Percentiles rank a stretch among this genome's conserved stretches.
Evolutionary conservation across 495 filamentous ascomycete species (phyloP).

Genomic region (Penicillium pulvis): DNA sequence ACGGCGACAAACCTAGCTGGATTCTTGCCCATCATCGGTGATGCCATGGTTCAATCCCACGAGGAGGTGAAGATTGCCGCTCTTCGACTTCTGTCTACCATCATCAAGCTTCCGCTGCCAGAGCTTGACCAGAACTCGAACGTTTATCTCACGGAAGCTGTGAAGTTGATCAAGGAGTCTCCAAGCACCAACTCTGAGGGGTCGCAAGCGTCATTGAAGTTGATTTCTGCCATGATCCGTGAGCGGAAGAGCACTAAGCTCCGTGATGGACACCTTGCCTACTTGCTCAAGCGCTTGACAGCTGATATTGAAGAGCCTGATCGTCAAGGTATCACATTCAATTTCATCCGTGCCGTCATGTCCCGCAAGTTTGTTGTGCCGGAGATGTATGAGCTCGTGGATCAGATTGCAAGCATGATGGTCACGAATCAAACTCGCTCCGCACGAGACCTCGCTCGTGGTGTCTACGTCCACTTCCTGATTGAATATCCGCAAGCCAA

Average conservation of each 20-base stretch:
- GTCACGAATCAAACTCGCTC: slow-evolving; percentile 89
- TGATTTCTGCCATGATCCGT: slow-evolving; percentile 81
- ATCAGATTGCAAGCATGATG: slow-evolving; percentile 89
- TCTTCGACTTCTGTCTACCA: slow-evolving; percentile 76
- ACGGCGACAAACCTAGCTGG: slow-evolving; percentile 77
- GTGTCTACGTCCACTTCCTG: slow-evolving; percentile 90
- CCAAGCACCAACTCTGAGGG: slow-evolving; percentile 77
- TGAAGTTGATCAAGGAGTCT: slow-evolving; percentile 75
- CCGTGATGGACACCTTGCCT: slow-evolving; percentile 79
- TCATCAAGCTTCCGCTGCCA: slow-evolving; percentile 80
- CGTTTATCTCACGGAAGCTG: slow-evolving; percentile 80
- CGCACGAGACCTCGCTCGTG: slow-evolving; percentile 82
- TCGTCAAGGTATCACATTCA: slow-evolving; percentile 88
- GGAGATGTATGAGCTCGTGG: slow-evolving; percentile 86
- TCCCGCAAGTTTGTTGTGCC: slow-evolving; percentile 81
- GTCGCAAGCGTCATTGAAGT: slow-evolving; percentile 81
- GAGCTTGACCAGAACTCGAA: slow-evolving; percentile 66
- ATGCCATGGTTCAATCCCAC: slow-evolving; percentile 76
- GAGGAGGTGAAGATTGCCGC: slow-evolving; percentile 90
- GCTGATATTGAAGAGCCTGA: slow-evolving; percentile 93
- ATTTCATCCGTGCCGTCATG: slow-evolving; percentile 85
- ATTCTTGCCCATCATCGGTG: slow-evolving; percentile 86
- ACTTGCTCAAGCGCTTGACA: slow-evolving; percentile 78
- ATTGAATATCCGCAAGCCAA: slow-evolving; percentile 92
- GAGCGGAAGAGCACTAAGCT: slow-evolving; percentile 73